Evolutionary conservation across 177 flowering plant species (phyloP).

Genomic region (Vitis hybrid): DNA sequence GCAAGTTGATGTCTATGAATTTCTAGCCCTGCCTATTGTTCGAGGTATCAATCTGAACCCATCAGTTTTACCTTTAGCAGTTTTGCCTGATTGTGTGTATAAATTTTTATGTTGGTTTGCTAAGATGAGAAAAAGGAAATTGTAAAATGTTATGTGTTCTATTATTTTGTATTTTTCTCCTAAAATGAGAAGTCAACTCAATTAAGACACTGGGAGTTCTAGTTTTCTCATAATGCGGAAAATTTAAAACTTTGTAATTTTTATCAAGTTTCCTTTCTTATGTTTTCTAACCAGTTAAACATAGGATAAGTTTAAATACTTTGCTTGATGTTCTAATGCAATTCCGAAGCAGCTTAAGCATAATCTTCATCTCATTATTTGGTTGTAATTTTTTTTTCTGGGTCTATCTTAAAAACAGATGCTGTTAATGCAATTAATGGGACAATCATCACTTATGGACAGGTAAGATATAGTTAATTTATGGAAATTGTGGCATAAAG

Average conservation of each 20-base stretch:
- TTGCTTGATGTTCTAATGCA: background rate
- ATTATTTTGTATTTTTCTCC: too few species aligned
- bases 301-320: background rate
- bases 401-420: conserved; percentile 33
- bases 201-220: background rate
- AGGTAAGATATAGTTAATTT: conserved; percentile 38
- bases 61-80: background rate
- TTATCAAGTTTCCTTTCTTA: background rate
- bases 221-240: background rate
- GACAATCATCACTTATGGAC: conserved; percentile 83
- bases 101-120: too few species aligned
- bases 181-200: too few species aligned
- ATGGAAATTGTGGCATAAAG: too few species aligned
- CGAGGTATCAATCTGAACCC: conserved; percentile 37
- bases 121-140: too few species aligned
- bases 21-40: conserved; percentile 72
- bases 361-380: background rate
- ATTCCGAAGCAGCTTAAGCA: background rate
- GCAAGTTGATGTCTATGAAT: conserved; percentile 65
- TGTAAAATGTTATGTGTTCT: too few species aligned
- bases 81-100: too few species aligned
- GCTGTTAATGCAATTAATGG: conserved; percentile 73
- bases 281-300: background rate
- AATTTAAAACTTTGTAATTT: too few species aligned
- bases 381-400: background rate